Evolutionary conservation across 2,329 filamentous ascomycete species (phyloP), one percentile per base, ranked within the genome.

Genomic region (Westerdykella aurantiaca): DNA sequence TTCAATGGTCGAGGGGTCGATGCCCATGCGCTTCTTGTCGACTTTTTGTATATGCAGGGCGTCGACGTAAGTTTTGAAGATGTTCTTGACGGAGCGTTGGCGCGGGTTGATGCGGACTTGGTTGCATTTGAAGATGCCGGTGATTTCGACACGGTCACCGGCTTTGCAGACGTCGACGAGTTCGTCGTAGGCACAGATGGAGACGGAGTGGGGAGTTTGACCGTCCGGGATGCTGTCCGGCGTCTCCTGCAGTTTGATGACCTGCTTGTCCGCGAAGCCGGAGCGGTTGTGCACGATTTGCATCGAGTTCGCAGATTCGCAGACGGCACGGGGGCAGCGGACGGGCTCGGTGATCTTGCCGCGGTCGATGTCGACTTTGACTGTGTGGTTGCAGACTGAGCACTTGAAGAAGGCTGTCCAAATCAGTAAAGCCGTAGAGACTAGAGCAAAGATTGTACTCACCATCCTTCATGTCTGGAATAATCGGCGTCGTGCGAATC

Each of bases 21-120:
- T 86, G 29, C 93, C 93, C 76, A 98, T 82, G 43, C 93, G 85
- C 69, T 89, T 93, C 71, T 90, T 91, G 69, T 98, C 91, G 2
- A 94, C 86, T 68, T 98, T 98, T 63, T 97, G 90, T 34, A 97
- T 86, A 61, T 98, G 93, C 37, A 97, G 72, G 38, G 91, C 88
- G 68, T 98, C 93, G 41, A 98, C 85, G 53, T 95, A 98, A 0
- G 93, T 98, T 76, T 97, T 98, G 78, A 95, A 95, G 33, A 98
- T 82, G 50, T 88, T 87, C 76, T 96, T 97, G 61, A 97, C 82
- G 0, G 88, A 86, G 49, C 93, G 79, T 71, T 96, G 90, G 16
- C 90, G 84, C 17, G 93, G 91, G 63, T 97, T 98, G 50, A 97
- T 83, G 16, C 93, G 85, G 42, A 98, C 89, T 38, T 91, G 88